phyloP scores from a whole-genome alignment of 2,329 filamentous ascomycete species.

The Aspergillus chevalieri region DNA sequence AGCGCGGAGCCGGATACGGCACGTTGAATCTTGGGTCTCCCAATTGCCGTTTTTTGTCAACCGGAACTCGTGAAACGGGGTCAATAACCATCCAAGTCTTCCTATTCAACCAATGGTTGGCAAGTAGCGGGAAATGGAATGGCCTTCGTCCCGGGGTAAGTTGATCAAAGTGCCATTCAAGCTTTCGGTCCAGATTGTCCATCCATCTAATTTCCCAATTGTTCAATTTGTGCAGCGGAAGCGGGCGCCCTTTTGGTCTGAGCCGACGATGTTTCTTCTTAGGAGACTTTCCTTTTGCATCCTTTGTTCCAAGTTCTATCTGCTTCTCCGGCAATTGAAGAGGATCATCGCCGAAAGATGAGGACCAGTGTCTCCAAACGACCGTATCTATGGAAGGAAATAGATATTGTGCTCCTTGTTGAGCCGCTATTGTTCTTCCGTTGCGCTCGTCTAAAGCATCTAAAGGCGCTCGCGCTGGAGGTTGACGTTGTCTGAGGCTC shows the following conservation, averaged over 20 bases:
- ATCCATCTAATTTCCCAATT: slow-evolving; percentile 33
- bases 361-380: neutral
- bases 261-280: neutral
- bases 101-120: slow-evolving; percentile 39
- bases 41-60: slow-evolving; percentile 22
- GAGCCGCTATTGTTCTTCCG: neutral
- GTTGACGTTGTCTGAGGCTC: neutral
- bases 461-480: neutral
- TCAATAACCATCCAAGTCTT: slow-evolving; percentile 36
- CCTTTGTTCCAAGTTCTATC: no score
- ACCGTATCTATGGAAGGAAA: neutral
- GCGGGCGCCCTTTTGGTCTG: neutral
- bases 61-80: slow-evolving; percentile 30
- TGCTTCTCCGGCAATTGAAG: neutral
- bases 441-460: no score
- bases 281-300: neutral
- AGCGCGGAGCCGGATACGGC: slow-evolving; percentile 19
- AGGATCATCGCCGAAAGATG: neutral
- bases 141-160: slow-evolving; percentile 34
- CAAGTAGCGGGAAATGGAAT: slow-evolving; percentile 34
- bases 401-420: neutral
- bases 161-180: slow-evolving; percentile 34
- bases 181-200: slow-evolving; percentile 29
- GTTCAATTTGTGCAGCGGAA: slow-evolving; percentile 14
- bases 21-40: slow-evolving; percentile 34